phyloP scores from a whole-genome alignment of 192 early-diverging fungal genomes.

The Coemansia sp. region DNA sequence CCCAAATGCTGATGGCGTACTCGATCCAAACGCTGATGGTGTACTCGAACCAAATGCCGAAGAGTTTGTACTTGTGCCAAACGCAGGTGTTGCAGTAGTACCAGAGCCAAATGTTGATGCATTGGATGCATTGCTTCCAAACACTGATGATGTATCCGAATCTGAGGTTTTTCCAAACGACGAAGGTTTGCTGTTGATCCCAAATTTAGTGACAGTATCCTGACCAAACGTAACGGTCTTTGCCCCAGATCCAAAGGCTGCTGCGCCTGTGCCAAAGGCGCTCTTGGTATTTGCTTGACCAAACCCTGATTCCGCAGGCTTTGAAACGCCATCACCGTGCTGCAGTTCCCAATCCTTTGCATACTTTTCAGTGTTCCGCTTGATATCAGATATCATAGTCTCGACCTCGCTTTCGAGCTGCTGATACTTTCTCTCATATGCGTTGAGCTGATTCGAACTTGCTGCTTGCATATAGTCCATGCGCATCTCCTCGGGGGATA shows the following conservation, averaged over 20 bases:
- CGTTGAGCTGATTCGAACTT: slow-evolving; percentile 16
- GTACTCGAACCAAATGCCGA: not conserved
- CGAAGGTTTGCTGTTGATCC: not conserved
- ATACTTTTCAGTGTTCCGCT: slow-evolving; percentile 8
- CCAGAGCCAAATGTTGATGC: slow-evolving; percentile 11
- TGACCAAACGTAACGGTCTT: slow-evolving; percentile 1
- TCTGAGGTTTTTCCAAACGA: slow-evolving; percentile 8
- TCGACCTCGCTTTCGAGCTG: slow-evolving; percentile 18
- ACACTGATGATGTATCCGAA: slow-evolving; percentile 7
- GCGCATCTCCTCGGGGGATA: slow-evolving; percentile 63
- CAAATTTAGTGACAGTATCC: not conserved
- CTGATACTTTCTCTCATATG: slow-evolving; percentile 32
- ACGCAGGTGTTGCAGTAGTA: slow-evolving; percentile 7
- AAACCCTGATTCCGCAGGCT: slow-evolving; percentile 6
- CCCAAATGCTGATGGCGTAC: slow-evolving; percentile 3
- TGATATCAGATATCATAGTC: slow-evolving; percentile 14
- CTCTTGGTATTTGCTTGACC: not conserved
- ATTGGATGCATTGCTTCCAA: slow-evolving; percentile 3
- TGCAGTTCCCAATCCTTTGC: slow-evolving; percentile 27
- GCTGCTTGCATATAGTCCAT: slow-evolving; percentile 42
- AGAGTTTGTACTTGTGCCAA: slow-evolving; percentile 2
- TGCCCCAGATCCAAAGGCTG: not conserved
- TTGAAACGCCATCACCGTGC: slow-evolving; percentile 7
- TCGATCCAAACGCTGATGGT: not conserved
- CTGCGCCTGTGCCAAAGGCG: not conserved